Conservation (phyloP, 495 filamentous ascomycete species). For the Hypoxylon crocopeplum region DNA sequence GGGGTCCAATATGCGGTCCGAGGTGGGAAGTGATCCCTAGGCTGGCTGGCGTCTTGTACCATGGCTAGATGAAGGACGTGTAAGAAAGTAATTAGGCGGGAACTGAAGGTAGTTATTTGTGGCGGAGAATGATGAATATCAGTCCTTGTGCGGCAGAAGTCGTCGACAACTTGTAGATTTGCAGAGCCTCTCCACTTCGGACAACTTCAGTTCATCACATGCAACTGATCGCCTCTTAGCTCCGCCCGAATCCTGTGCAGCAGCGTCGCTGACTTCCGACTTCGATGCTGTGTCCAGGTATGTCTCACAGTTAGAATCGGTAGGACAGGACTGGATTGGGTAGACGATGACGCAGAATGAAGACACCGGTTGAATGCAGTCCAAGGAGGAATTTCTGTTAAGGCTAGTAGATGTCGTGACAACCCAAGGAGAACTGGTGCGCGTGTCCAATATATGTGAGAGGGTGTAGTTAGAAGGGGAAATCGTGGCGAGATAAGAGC, state of each 20-base stretch:
- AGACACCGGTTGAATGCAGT: constrained; percentile 30
- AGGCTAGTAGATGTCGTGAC: constrained; percentile 38
- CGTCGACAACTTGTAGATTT: constrained; percentile 1
- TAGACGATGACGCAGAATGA: constrained; percentile 21
- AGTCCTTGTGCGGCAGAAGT: neutral
- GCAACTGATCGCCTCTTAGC: constrained; percentile 4
- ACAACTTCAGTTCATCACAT: constrained; percentile 25
- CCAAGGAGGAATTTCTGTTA: constrained; percentile 19
- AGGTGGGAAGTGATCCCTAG: constrained; percentile 30
- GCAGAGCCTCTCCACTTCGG: constrained; percentile 23
- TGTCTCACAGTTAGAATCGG: constrained; percentile 24
- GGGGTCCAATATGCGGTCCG: constrained; percentile 25
- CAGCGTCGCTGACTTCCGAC: constrained; percentile 30
- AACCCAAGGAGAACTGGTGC: constrained; percentile 20
- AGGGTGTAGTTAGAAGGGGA: constrained; percentile 30
- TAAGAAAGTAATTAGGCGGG: neutral
- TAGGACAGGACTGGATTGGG: constrained; percentile 18
- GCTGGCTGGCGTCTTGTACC: constrained; percentile 33
- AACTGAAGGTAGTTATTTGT: neutral
- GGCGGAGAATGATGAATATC: neutral
- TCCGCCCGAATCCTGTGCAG: constrained; percentile 14
- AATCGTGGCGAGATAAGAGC: constrained; percentile 27
- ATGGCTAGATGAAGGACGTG: constrained; percentile 20
- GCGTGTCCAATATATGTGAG: constrained; percentile 34
- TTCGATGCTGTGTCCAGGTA: constrained; percentile 17